Evolutionary conservation across 371 early-diverging fungal genomes (phyloP).

Genomic region (Saksenaea oblongispora): DNA sequence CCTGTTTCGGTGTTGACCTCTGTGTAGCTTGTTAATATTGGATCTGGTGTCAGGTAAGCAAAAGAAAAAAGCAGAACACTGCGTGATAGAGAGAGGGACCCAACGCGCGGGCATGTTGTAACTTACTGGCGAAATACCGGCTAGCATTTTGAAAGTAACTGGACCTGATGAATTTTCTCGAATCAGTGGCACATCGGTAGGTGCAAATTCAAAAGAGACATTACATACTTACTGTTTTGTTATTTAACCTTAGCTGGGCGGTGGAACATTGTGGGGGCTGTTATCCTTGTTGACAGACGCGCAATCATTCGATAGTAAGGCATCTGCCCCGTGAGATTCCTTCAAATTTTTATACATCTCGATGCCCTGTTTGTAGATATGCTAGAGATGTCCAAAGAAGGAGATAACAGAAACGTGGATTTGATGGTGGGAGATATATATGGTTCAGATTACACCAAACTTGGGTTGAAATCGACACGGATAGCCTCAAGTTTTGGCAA

Average conservation of each 20-base stretch:
- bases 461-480: slow-evolving; percentile 88
- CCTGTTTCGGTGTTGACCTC: neutral
- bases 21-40: slow-evolving; percentile 83
- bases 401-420: slow-evolving; percentile 92
- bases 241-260: slow-evolving; percentile 70
- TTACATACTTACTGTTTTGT: neutral
- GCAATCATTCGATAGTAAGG: slow-evolving; percentile 80
- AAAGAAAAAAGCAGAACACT: neutral
- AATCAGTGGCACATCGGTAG: slow-evolving; percentile 91
- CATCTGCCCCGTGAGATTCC: neutral
- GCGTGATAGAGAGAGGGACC: neutral
- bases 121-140: neutral
- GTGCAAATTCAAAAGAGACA: slow-evolving; percentile 8
- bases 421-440: slow-evolving; percentile 98
- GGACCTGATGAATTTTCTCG: slow-evolving; percentile 76
- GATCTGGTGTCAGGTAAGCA: slow-evolving; percentile 81
- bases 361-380: slow-evolving; percentile 61
- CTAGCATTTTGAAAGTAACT: slow-evolving; percentile 83
- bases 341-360: too few relatives aligned
- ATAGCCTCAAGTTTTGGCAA: slow-evolving; percentile 97
- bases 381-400: slow-evolving; percentile 88
- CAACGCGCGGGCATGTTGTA: neutral
- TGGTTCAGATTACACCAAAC: slow-evolving; percentile 83
- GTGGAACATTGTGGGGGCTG: slow-evolving; percentile 98
- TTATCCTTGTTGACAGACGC: slow-evolving; percentile 83